Conservation (phyloP, 257 asterid species). For the Fraxinus americana region DNA sequence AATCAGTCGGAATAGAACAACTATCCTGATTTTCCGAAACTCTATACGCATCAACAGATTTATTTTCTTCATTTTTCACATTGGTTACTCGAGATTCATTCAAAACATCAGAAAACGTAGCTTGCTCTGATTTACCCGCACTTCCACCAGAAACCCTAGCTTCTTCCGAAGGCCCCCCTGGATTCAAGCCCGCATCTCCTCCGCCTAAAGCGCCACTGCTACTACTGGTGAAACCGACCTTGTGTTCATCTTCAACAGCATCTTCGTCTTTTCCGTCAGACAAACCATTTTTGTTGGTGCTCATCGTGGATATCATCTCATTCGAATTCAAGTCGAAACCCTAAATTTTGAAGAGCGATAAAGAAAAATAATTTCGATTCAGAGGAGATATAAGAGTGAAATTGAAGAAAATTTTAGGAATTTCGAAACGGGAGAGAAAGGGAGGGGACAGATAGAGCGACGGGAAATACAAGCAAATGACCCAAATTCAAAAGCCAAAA, state of each 20-base stretch:
- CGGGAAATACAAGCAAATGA: too few species aligned
- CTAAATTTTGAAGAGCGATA: not conserved
- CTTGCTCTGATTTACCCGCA: not conserved
- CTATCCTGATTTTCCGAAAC: not conserved
- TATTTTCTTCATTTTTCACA: not conserved
- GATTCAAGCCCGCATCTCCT: not conserved
- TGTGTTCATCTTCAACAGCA: conserved; percentile 7
- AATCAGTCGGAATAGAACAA: not conserved
- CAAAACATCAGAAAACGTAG: not conserved
- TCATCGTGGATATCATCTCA: not conserved
- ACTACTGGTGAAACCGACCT: not conserved
- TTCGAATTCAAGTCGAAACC: not conserved
- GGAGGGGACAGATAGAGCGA: too few species aligned
- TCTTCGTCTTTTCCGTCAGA: not conserved
- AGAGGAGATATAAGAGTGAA: not conserved
- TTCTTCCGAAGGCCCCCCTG: not conserved
- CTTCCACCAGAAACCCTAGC: not conserved
- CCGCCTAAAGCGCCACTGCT: not conserved
- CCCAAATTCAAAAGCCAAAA: too few species aligned
- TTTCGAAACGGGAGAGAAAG: not conserved
- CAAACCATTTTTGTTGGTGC: not conserved
- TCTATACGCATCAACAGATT: not conserved
- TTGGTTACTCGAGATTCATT: not conserved
- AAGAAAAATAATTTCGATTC: not conserved
- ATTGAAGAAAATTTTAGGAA: not conserved